Evolutionary conservation across 192 early-diverging fungal genomes (phyloP).

Genomic region (Entomortierella beljakovae): DNA sequence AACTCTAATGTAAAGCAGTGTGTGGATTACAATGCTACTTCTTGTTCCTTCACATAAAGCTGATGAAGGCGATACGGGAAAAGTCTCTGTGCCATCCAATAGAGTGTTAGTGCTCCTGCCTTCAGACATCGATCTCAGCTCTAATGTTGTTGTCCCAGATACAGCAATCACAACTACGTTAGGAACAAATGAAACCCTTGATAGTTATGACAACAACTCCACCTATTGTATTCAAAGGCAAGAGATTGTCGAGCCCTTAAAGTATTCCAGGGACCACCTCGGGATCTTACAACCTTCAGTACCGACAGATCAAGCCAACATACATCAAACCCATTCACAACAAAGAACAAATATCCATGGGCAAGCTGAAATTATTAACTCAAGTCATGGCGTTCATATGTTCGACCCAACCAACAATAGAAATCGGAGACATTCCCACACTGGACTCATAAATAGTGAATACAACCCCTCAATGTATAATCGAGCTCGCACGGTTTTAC

Average conservation of each 20-base stretch:
- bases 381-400: too few relatives aligned
- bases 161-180: slow-evolving; percentile 44
- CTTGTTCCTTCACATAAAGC: slow-evolving; percentile 37
- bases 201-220: neutral
- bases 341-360: neutral
- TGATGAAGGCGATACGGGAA: slow-evolving; percentile 7
- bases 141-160: slow-evolving; percentile 38
- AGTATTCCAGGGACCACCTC: slow-evolving; percentile 10
- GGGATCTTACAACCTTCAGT: slow-evolving; percentile 19
- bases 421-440: slow-evolving; percentile 37
- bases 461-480: neutral
- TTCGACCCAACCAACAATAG: neutral
- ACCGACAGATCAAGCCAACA: neutral
- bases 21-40: slow-evolving; percentile 25
- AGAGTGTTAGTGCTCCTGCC: slow-evolving; percentile 38
- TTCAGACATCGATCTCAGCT: slow-evolving; percentile 40
- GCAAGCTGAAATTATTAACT: neutral
- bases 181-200: slow-evolving; percentile 26
- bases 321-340: neutral
- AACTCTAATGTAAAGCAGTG: too few relatives aligned
- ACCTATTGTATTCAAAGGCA: neutral
- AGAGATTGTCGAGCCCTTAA: neutral
- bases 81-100: neutral
- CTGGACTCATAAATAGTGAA: slow-evolving; percentile 10
- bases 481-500: slow-evolving; percentile 9